Evolutionary conservation across 495 filamentous ascomycete genomes (phyloP).

Genomic region (Geoglossum glabrum): DNA sequence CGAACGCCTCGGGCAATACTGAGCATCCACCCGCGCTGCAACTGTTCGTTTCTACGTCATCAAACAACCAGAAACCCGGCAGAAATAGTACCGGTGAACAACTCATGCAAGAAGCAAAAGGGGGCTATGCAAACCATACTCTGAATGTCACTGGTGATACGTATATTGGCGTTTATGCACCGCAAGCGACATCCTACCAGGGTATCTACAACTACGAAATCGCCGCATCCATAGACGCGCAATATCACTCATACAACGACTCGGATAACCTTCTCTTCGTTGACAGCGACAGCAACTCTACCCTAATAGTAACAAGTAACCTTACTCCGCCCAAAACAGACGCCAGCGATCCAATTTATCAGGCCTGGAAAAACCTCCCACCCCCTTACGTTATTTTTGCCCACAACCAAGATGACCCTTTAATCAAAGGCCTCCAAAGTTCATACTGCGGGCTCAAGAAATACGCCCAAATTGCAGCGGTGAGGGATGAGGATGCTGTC

Average conservation of each 20-base stretch:
- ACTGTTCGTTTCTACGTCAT: slow-evolving; percentile 52
- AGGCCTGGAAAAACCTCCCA: slow-evolving; percentile 31
- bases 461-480: slow-evolving; percentile 34
- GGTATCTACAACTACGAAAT: slow-evolving; percentile 58
- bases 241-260: slow-evolving; percentile 38
- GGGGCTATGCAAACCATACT: slow-evolving; percentile 41
- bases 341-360: slow-evolving; percentile 18
- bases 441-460: slow-evolving; percentile 55
- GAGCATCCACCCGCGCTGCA: slow-evolving; percentile 44
- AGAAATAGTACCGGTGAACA: slow-evolving; percentile 25
- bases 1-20: slow-evolving; percentile 16
- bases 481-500: slow-evolving; percentile 24
- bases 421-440: slow-evolving; percentile 43
- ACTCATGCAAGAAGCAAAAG: slow-evolving; percentile 20
- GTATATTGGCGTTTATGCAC: slow-evolving; percentile 56
- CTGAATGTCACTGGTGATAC: slow-evolving; percentile 36
- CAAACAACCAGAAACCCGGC: slow-evolving; percentile 45
- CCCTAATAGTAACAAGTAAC: slow-evolving; percentile 57
- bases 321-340: slow-evolving; percentile 32
- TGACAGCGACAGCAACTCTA: slow-evolving; percentile 59
- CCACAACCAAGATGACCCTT: slow-evolving; percentile 36
- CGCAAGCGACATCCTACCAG: slow-evolving; percentile 32
- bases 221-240: slow-evolving; percentile 58
- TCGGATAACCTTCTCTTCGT: slow-evolving; percentile 40
- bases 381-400: slow-evolving; percentile 66